phyloP scores from a whole-genome alignment of 1,139 yeast genomes.

The Candida mesenterica region DNA sequence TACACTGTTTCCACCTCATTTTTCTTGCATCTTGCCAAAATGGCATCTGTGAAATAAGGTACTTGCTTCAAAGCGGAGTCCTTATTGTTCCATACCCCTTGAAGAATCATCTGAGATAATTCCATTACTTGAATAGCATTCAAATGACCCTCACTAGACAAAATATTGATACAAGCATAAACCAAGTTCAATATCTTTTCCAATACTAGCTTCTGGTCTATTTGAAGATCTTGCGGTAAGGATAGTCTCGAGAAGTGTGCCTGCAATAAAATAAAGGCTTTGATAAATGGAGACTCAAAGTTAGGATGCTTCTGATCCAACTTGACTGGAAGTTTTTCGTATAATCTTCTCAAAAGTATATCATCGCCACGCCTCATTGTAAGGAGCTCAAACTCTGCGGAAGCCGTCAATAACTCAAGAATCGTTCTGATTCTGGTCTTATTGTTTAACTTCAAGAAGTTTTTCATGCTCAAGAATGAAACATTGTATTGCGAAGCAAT shows the following conservation, averaged over 20 bases:
- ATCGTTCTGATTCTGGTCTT: constrained; percentile 61
- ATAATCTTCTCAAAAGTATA: constrained; percentile 44
- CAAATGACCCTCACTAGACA: constrained; percentile 78
- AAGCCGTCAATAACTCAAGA: constrained; percentile 63
- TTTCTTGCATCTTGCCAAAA: constrained; percentile 57
- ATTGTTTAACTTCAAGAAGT: constrained; percentile 50
- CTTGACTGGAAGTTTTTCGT: constrained; percentile 63
- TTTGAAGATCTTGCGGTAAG: constrained; percentile 54
- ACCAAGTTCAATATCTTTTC: constrained; percentile 50
- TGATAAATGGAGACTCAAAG: constrained; percentile 57
- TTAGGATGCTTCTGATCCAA: constrained; percentile 23
- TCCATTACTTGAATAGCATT: constrained; percentile 86
- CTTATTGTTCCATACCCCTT: constrained; percentile 73
- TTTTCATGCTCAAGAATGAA: constrained; percentile 64
- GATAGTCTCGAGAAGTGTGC: constrained; percentile 72
- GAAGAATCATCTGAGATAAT: constrained; percentile 82
- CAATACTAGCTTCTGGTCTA: constrained; percentile 57
- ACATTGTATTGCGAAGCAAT: constrained; percentile 74
- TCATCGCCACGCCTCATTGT: constrained; percentile 65
- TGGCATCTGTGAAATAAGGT: constrained; percentile 60
- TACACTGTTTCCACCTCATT: constrained; percentile 67
- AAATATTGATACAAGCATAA: constrained; percentile 68
- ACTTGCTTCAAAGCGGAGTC: constrained; percentile 81
- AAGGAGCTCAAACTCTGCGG: constrained; percentile 66
- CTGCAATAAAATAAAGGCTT: constrained; percentile 74